Evolutionary conservation across 768 basidiomycete species (phyloP), one percentile per base, ranked within the genome.

Genomic region (Phaeotremella skinneri): DNA sequence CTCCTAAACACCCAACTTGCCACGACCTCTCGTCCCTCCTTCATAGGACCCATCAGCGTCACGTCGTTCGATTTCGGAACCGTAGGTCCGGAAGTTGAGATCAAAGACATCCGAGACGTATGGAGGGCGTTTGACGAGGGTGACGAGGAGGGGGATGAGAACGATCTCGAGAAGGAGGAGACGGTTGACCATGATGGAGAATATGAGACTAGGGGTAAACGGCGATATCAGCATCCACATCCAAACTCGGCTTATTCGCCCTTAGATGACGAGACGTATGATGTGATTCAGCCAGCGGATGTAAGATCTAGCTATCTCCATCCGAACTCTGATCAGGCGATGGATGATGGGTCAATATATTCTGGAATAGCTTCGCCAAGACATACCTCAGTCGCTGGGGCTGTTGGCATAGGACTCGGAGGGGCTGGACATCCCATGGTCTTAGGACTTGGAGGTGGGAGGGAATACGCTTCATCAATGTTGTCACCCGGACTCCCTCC

Each of bases 81-180:
- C 0, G 79, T 80, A 20, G 74, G 85, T 2, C 96, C 96, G 3
- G 87, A 92, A 59, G 83, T 93, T 23, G 90, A 96, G 75, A 83
- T 98, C 53, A 85, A 89, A 55, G 96, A 96, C 79, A 79, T 98
- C 52, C 83, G 91, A 48, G 91, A 97, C 80, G 90, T 98, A 57
- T 90, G 93, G 78, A 86, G 85, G 52, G 93, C 94, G 75, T 98
- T 98, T 72, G 83, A 96, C 55, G 89, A 92, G 59, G 72, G 59
- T 3, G 88, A 88, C 64, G 87, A 89, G 66, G 81, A 83, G 34
- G 81, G 79, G 2, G 84, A 86, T 47, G 73, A 77, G 16, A 64
- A 58, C 1, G 84, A 84, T 63, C 82, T 81, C 0, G 81, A 81
- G 1, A 79, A 82, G 61, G 82, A 59, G 41, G 49, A 31, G 16